Evolutionary conservation across 1,139 yeast species (phyloP), one percentile per base, ranked within the genome.

Genomic region (Yamadazyma dendronema): DNA sequence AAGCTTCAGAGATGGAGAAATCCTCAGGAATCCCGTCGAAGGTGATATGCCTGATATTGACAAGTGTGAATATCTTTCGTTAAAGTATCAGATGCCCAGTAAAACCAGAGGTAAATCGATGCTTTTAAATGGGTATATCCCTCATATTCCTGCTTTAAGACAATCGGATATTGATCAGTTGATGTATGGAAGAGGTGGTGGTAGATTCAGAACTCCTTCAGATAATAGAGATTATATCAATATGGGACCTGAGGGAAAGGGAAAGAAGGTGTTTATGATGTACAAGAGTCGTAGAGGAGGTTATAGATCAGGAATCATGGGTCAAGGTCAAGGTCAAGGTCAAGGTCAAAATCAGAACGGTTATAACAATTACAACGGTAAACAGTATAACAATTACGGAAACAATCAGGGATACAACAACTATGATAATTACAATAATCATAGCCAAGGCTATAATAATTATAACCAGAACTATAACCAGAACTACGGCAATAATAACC

Each of bases 61-160:
- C 14, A 78, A 79, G 21, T 65, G 66, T 35, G 65, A 75, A 15
- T 80, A 78, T 43, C 57, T 88, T 39, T 77, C 75, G 38, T 66
- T 81, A 2, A 66, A 67, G 35, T 92, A 84, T 54, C 58, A 67
- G 32, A 76, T 85, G 75, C 77, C 79, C 3, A 58, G 66, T 13
- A 72, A 74, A 38, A 56, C 57, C 5, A 61, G 51, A 4, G 84
- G 86, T 37, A 92, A 92, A 56, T 84, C 95, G 3, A 85, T 92
- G 86, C 66, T 92, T 17, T 62, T 92, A 43, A 85, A 82, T 37
- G 97, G 97, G 0, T 86, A 72, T 50, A 78, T 81, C 42, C 74
- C 88, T 2, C 81, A 81, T 42, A 62, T 64, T 15, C 71, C 73
- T 10, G 82, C 82, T 2, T 67, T 90, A 34, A 78, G 79, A 3